A percentile compares a stretch with the other conserved stretches of the same genome.
phyloP scores from a whole-genome alignment of 164 flowering plant genomes.

The Nymphaea colorata region DNA sequence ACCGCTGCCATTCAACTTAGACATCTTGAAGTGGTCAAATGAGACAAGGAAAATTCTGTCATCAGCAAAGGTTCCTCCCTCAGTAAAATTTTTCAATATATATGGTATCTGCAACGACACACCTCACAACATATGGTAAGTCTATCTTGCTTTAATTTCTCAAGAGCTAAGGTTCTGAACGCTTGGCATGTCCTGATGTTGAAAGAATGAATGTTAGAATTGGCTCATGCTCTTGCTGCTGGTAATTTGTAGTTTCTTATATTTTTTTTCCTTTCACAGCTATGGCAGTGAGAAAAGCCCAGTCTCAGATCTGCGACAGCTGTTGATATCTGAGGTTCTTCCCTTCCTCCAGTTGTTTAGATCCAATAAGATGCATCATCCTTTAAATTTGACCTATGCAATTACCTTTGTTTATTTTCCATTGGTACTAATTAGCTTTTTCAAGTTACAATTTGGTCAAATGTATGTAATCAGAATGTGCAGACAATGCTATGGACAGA shows the following conservation, averaged over 20 bases:
- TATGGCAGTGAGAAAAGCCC: constrained; percentile 80
- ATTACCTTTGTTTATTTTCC: no score
- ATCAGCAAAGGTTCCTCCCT: constrained; percentile 66
- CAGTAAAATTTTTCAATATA: constrained; percentile 87
- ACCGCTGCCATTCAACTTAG: constrained; percentile 63
- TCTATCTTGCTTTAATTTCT: constrained; percentile 1
- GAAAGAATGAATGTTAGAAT: no score
- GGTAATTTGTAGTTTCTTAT: neutral
- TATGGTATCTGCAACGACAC: constrained; percentile 73
- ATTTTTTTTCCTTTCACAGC: constrained; percentile 30
- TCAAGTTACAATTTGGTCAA: no score
- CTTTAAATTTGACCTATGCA: no score
- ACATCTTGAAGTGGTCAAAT: constrained; percentile 74
- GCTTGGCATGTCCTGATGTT: no score
- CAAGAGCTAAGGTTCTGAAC: no score
- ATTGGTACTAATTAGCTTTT: no score
- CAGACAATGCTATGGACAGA: no score
- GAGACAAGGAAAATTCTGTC: constrained; percentile 54
- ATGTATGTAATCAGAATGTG: no score
- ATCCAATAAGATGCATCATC: no score
- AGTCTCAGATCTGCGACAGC: constrained; percentile 38
- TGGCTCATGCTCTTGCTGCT: neutral
- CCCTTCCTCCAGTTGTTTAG: neutral
- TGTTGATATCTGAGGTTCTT: constrained; percentile 41
- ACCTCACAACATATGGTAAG: constrained; percentile 91